A percentile compares a stretch with the other conserved stretches of the same genome.
These are phyloP conservation scores for Globisporangium canariense DNA, from an alignment of 352 stramenopile genomes.

Conservation along the genomic window DNA sequence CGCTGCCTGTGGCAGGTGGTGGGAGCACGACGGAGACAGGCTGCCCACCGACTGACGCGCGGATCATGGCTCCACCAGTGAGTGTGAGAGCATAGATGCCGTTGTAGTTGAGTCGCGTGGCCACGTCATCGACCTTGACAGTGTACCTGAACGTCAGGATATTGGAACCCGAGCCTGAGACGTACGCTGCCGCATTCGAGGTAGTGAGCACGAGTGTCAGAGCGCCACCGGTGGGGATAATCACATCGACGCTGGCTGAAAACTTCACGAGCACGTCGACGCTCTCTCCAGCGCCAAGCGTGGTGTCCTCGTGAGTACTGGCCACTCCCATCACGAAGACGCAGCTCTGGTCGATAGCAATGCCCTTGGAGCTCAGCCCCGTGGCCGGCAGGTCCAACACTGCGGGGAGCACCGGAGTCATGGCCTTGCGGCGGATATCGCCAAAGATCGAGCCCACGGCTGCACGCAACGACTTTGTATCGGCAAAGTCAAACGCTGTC, in stretches of 20 bases:
- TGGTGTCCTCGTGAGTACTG: constrained; percentile 50
- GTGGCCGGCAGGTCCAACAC: constrained; percentile 32
- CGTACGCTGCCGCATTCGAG: constrained; percentile 37
- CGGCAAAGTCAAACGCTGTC: constrained; percentile 38
- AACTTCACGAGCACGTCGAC: constrained; percentile 57
- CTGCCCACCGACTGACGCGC: constrained; percentile 12
- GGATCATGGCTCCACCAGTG: constrained; percentile 38
- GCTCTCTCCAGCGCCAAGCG: constrained; percentile 47
- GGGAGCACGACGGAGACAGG: constrained; percentile 42
- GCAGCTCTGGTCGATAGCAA: constrained; percentile 53
- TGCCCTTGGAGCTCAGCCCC: constrained; percentile 46
- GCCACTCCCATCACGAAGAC: constrained; percentile 30
- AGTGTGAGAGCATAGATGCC: constrained; percentile 40
- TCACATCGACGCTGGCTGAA: constrained; percentile 43
- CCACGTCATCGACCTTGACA: constrained; percentile 36
- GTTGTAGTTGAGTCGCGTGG: constrained; percentile 31
- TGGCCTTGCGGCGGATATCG: constrained; percentile 44
- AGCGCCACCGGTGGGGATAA: constrained; percentile 21
- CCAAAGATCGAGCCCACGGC: constrained; percentile 41
- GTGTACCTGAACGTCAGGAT: constrained; percentile 49
- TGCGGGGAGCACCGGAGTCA: constrained; percentile 33
- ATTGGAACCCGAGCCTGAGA: constrained; percentile 33
- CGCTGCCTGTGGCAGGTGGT: constrained; percentile 13
- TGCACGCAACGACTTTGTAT: constrained; percentile 30
- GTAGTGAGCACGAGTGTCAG: constrained; percentile 45